These are phyloP conservation scores for Microcos paniculata DNA, from an alignment of 345 rosid genomes.

Conservation along the genomic window DNA sequence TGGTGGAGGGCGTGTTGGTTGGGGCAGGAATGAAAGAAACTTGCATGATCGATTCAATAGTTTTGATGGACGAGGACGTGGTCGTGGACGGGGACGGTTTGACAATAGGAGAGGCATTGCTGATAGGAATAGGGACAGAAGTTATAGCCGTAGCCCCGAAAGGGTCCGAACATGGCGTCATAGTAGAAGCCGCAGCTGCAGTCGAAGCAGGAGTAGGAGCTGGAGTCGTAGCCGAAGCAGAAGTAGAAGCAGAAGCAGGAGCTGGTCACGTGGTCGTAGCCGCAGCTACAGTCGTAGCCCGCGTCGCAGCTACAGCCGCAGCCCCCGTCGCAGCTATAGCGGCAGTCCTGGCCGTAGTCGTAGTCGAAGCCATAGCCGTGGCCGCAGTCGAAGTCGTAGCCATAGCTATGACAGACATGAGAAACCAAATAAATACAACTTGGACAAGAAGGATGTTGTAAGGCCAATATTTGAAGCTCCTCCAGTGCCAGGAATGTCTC, in stretches of 20 bases:
- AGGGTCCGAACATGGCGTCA: constrained; percentile 52
- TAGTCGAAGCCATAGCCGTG: constrained; percentile 35
- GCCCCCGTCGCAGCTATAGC: constrained; percentile 31
- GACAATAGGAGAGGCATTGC: constrained; percentile 63
- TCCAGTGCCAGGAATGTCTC: constrained; percentile 22
- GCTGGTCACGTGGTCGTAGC: constrained; percentile 41
- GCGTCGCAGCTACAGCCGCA: constrained; percentile 50
- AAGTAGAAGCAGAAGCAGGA: constrained; percentile 46
- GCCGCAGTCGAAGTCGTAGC: constrained; percentile 29
- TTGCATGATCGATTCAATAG: constrained; percentile 54
- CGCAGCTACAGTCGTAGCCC: constrained; percentile 36
- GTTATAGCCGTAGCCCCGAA: constrained; percentile 75
- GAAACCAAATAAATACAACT: constrained; percentile 31
- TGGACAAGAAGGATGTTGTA: constrained; percentile 25
- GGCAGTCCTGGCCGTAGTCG: constrained; percentile 22
- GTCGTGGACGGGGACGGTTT: constrained; percentile 72
- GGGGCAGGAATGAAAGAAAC: constrained; percentile 59
- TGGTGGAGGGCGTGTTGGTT: constrained; percentile 37
- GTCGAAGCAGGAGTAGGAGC: constrained; percentile 44
- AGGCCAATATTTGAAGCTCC: constrained; percentile 27
- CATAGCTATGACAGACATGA: constrained; percentile 45
- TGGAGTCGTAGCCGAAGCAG: constrained; percentile 48
- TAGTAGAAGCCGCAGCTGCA: constrained; percentile 47
- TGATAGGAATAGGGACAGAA: constrained; percentile 57
- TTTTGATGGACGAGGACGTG: constrained; percentile 68